A percentile compares a stretch with the other conserved stretches of the same genome.
Evolutionary conservation across 148 eudicot genomes (phyloP).

Genomic region (Dianthus caryophyllus): DNA sequence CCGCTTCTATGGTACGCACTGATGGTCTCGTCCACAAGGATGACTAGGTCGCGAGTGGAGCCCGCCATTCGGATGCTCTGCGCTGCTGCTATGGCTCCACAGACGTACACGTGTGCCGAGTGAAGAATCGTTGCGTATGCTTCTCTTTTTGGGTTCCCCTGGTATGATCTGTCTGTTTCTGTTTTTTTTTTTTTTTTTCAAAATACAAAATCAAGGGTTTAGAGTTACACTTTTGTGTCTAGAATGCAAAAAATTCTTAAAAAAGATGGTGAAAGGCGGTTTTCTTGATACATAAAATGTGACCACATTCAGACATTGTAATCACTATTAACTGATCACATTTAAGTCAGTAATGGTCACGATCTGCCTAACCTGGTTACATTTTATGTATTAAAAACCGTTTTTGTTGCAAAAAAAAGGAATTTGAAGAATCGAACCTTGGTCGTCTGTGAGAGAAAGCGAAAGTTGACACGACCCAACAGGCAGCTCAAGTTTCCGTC

Average conservation of each 20-base stretch:
- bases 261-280: too few relatives aligned
- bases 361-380: too few relatives aligned
- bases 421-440: background rate
- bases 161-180: conserved; percentile 45
- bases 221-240: too few relatives aligned
- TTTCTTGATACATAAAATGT: too few relatives aligned
- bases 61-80: conserved; percentile 86
- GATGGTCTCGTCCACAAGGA: conserved; percentile 80
- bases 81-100: conserved; percentile 89
- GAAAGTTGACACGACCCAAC: conserved; percentile 90
- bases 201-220: background rate
- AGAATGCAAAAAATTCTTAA: too few relatives aligned
- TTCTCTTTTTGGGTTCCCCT: conserved; percentile 46
- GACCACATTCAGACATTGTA: too few relatives aligned
- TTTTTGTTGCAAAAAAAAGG: background rate
- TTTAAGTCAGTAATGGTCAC: too few relatives aligned
- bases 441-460: conserved; percentile 53
- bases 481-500: conserved; percentile 70
- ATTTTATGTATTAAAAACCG: too few relatives aligned
- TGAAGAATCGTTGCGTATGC: conserved; percentile 92
- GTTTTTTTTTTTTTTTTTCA: too few relatives aligned
- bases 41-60: conserved; percentile 73
- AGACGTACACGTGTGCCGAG: conserved; percentile 74
- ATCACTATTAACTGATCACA: too few relatives aligned
- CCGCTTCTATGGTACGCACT: conserved; percentile 65